Evolutionary conservation across 495 filamentous ascomycete genomes (phyloP).

Genomic region (Articulospora tetracladia): DNA sequence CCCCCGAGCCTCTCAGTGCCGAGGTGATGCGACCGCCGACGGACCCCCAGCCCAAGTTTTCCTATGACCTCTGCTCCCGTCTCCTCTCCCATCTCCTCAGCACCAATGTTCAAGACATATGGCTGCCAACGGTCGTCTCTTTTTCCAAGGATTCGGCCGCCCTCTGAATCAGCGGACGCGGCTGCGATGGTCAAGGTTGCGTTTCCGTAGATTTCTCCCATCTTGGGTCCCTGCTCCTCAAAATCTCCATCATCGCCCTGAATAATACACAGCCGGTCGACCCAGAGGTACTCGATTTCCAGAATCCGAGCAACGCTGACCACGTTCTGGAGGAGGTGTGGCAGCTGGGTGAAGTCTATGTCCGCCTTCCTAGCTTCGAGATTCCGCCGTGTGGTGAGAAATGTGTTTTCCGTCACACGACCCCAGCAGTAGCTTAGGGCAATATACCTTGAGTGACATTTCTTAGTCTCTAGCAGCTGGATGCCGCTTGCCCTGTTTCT

Average conservation of each 20-base stretch:
- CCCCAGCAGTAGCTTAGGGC: conserved; percentile 1
- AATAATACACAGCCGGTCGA: conserved; percentile 32
- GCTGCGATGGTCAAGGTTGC: not conserved
- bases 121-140: not conserved
- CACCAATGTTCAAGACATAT: not conserved
- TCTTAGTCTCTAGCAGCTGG: not conserved
- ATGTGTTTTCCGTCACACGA: not conserved
- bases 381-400: not conserved
- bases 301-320: not conserved
- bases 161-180: not conserved
- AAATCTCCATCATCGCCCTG: conserved; percentile 7
- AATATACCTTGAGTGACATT: not conserved
- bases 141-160: not conserved
- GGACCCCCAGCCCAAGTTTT: not conserved
- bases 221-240: not conserved
- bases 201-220: conserved; percentile 5
- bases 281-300: conserved; percentile 4
- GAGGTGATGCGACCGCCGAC: not conserved
- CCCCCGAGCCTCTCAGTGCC: not conserved
- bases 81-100: too few relatives aligned
- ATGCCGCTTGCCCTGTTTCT: not conserved
- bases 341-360: not conserved
- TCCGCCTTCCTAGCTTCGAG: not conserved
- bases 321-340: not conserved
- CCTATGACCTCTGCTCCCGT: too few relatives aligned